A percentile compares a stretch with the other conserved stretches of the same genome.
Evolutionary conservation across 169 alveolate genomes (phyloP).

Genomic region (Plasmodium gonderi): DNA sequence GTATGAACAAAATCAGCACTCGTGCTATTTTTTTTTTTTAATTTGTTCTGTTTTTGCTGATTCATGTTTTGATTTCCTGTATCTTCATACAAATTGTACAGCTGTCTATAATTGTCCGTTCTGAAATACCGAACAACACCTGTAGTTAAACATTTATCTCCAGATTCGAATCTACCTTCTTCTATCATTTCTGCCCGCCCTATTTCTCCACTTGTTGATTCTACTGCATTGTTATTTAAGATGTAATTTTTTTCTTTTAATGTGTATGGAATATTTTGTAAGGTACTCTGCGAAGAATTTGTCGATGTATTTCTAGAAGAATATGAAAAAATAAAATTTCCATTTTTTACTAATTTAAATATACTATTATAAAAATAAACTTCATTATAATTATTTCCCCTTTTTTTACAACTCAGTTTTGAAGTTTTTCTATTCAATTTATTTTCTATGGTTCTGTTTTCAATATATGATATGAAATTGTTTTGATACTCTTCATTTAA

Average conservation of each 20-base stretch:
- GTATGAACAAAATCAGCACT: conserved; percentile 15
- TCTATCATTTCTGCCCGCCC: neutral
- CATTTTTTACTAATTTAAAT: conserved; percentile 41
- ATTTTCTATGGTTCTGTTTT: neutral
- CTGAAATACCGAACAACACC: neutral
- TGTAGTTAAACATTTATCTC: neutral
- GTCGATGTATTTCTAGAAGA: neutral
- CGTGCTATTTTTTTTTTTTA: neutral
- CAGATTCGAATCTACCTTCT: neutral
- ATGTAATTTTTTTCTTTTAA: neutral
- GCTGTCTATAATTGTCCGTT: neutral
- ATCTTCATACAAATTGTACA: neutral
- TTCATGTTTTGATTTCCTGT: neutral
- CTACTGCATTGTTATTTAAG: neutral
- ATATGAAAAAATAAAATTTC: conserved; percentile 7
- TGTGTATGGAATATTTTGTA: neutral
- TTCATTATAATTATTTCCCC: neutral
- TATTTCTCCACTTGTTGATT: neutral
- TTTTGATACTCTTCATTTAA: neutral
- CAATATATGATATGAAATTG: neutral
- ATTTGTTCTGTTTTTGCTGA: neutral
- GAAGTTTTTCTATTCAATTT: conserved; percentile 9
- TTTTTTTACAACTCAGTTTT: conserved; percentile 6
- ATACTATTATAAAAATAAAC: conserved; percentile 39
- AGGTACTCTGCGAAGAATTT: neutral